Percentiles rank a stretch among this genome's conserved stretches.
Conservation (phyloP, 345 rosid species). For the Noccaea bulbosa region DNA sequence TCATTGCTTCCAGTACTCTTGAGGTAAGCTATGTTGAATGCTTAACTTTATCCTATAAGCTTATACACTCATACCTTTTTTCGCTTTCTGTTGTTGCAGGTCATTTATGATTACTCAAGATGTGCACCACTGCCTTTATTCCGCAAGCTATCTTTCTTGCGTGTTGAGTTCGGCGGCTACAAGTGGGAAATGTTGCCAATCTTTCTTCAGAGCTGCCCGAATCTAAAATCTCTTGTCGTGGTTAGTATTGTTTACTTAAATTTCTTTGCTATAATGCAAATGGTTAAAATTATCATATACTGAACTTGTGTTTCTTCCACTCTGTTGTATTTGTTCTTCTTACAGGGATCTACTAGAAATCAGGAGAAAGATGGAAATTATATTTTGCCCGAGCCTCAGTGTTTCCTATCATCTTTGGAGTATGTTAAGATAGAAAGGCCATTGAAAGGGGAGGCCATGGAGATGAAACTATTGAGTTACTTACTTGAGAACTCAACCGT, state of each 20-base stretch:
- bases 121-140: conserved; percentile 21
- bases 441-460: neutral
- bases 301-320: conserved; percentile 5
- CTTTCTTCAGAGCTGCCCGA: conserved; percentile 33
- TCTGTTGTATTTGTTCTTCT: neutral
- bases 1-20: neutral
- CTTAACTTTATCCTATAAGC: neutral
- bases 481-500: neutral
- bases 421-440: conserved; percentile 2
- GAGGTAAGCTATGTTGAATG: conserved; percentile 15
- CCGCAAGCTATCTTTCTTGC: conserved; percentile 11
- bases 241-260: neutral
- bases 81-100: neutral
- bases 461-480: conserved; percentile 16
- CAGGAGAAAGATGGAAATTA: neutral
- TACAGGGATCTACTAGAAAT: neutral
- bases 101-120: conserved; percentile 7
- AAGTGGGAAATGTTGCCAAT: conserved; percentile 21
- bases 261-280: neutral
- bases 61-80: neutral
- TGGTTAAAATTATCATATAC: neutral
- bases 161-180: neutral
- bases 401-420: neutral
- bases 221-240: conserved; percentile 28
- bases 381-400: neutral